Conservation (phyloP, 768 basidiomycete species). For the Cyclocybe aegerita region DNA sequence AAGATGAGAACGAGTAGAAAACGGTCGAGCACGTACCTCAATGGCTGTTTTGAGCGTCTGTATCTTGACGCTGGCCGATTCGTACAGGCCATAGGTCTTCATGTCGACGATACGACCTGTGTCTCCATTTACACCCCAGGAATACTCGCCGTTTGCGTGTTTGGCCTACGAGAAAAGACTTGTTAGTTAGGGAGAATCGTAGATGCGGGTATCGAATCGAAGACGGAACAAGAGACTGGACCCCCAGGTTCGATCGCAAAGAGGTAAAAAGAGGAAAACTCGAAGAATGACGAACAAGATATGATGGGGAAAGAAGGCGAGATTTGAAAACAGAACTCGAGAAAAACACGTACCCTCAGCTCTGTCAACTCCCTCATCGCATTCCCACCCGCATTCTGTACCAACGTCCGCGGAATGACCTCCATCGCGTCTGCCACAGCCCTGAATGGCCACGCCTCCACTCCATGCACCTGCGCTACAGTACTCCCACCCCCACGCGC, state of each 20-base stretch:
- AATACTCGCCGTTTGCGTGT: slow-evolving; percentile 86
- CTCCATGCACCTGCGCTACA: slow-evolving; percentile 17
- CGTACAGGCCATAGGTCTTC: slow-evolving; percentile 91
- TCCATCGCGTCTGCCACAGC: slow-evolving; percentile 97
- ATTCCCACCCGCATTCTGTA: slow-evolving; percentile 95
- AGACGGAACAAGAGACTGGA: not conserved
- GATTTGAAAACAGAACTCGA: not conserved
- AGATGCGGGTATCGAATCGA: not conserved
- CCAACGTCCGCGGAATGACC: slow-evolving; percentile 92
- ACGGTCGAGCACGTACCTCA: slow-evolving; percentile 49
- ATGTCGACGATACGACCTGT: slow-evolving; percentile 96
- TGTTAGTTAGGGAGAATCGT: too few relatives aligned
- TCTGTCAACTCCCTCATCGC: slow-evolving; percentile 92
- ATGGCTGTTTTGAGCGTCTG: slow-evolving; percentile 98
- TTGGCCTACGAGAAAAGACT: slow-evolving; percentile 64
- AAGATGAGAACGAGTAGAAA: too few relatives aligned
- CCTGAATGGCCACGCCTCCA: slow-evolving; percentile 88
- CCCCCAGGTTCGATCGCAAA: not conserved
- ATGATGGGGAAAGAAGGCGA: too few relatives aligned
- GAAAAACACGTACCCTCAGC: slow-evolving; percentile 63
- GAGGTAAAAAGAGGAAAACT: not conserved
- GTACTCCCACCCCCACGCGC: slow-evolving; percentile 74
- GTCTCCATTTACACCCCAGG: slow-evolving; percentile 95
- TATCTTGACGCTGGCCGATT: slow-evolving; percentile 94
- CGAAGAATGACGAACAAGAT: too few relatives aligned